Evolutionary conservation across 805 yeast species (phyloP), one percentile per base, ranked within the genome.

Genomic region (Starmera caribaea): DNA sequence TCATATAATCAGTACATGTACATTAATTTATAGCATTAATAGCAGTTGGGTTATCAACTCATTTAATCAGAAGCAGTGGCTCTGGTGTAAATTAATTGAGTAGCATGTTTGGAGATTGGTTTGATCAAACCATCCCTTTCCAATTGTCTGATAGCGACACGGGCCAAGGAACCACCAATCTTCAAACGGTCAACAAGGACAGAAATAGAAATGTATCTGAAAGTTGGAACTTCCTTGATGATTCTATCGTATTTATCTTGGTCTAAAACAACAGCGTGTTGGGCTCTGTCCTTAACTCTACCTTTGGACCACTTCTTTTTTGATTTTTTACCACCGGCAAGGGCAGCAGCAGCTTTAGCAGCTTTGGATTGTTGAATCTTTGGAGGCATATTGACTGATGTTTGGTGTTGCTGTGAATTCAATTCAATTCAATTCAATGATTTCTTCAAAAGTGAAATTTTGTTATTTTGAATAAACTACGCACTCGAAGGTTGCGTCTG

Each of bases 221-320:
- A 92, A 61, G 96, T 87, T 76, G 97, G 97, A 49, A 89, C 97
- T 67, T 92, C 99, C 85, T 92, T 92, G 75, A 88, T 70, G 76
- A 92, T 85, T 79, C 97, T 87, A 94, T 92, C 98, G 78, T 83
- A 90, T 70, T 90, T 86, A 60, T 92, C 95, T 79, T 92, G 97
- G 73, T 92, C 99, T 64, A 92, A 78, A 70, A 85, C 76, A 64
- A 92, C 89, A 67, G 88, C 81, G 81, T 92, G 98, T 71, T 86
- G 90, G 62, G 98, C 97, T 95, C 85, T 90, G 76, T 92, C 99
- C 89, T 94, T 92, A 73, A 88, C 96, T 82, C 94, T 88, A 74
- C 96, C 96, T 82, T 90, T 89, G 84, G 95, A 85, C 98, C 97
- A 92, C 96, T 92, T 92, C 95, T 92, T 90, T 88, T 92, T 92